Base-by-base conservation (phyloP, 1,284 basidiomycete genomes). In the Calocybe gambosa region DNA sequence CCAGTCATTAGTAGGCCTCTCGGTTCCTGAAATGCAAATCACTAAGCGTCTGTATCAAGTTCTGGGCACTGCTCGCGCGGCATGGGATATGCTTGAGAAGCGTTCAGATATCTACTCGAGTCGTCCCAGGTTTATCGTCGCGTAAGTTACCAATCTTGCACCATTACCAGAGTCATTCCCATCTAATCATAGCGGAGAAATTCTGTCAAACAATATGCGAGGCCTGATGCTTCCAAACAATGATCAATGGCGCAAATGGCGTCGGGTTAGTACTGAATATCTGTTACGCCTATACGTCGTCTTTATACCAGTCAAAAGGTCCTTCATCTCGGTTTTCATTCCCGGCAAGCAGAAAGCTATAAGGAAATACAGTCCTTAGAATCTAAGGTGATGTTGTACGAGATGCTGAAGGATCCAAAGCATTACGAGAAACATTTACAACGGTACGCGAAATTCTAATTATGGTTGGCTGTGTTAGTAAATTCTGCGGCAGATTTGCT, bases 1-100 rank as follows among this genome's bases (percentile, higher is more conserved):
- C 73, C 74, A 4, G 72, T 74, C 2, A 69, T 77, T 16, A 62
- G 70, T 68, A 39, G 25, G 64, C 51, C 25, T 33, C 34, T 1
- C 9, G 13, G 7, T 8, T 16, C 28, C 3, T 15, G 18, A 20
- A 7, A 33, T 5, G 12, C 21, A 3, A n/a, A 23, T 20, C 15
- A 18, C 18, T 25, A 0, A 2, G 43, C n/a, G 19, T 33, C 12
- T n/a, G 37, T 31, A 4, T 2, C 1, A 33, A 70, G 71, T 77
- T 2, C 63, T 76, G 21, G 73, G 74, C 1, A 74, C 67, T 2
- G 74, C 72, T 0, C 70, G 73, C 51, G 69, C 70, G 4, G 73
- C 73, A 13, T 76, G 73, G 73, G 75, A 77, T 51, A 58, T 78
- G 9, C 61, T 78, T 9, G 77, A 78, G 53, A 77, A 75, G 51